Base-by-base conservation (phyloP, 768 basidiomycete genomes). In the Termitomyces sp. region DNA sequence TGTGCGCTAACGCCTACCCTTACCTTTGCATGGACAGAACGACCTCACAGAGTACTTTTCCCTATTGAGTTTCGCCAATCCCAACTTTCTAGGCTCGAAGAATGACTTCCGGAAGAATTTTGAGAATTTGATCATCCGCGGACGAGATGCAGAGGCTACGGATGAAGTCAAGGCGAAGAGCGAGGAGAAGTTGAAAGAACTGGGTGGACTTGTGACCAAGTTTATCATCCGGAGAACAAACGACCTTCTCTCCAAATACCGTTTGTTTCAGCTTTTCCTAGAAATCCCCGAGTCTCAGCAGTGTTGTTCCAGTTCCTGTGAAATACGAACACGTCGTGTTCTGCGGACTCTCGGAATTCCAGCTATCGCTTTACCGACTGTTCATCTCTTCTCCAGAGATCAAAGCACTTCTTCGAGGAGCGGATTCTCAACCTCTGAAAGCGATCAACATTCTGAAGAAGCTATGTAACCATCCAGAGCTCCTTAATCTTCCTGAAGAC, bases 321-420 rank as follows among this genome's bases (percentile, higher is more conserved):
- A 99, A 99, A 71, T 98, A 98, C 74, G 97, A 98, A 70, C 94
- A 98, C 59, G 90, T 98, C 60, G 94, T 98, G 0, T 98, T 97
- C 72, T 98, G 94, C 69, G 80, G 83, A 43, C 80, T 91, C 4
- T 93, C 92, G 2, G 78, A 87, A 16, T 86, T 97, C 63, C 94
- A 98, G 64, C 73, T 92, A 14, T 76, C 90, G 7, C 76, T 98
- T 2, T 98, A 98, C 68, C 86, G 86, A 49, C 79, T 92, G 32
- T 98, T 98, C 67, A 95, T 96, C 60, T 87, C 86, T 3, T 96
- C 94, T 1, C 92, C 93, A 7, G 93, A 93, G 66, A 96, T 96
- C 65, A 91, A 92, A 67, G 89, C 91, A 14, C 75, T 97, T 1
- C 80, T 98, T 3, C 87, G 93, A 11, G 94, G 94, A 22, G 78